Evolutionary conservation across 2,329 filamentous ascomycete genomes (phyloP), one percentile per base, ranked within the genome.

Genomic region (Fusarium phyllophilum): DNA sequence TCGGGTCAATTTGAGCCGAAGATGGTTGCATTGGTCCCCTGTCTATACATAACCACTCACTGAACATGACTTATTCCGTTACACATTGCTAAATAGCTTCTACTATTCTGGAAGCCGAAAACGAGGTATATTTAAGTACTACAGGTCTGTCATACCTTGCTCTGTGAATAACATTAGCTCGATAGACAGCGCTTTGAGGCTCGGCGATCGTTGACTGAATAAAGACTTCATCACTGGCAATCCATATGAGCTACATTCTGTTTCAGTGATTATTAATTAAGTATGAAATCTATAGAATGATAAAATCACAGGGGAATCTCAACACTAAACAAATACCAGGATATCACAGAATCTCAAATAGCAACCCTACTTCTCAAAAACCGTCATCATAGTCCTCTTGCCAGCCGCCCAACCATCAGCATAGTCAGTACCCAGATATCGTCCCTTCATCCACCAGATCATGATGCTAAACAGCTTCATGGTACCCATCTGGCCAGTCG

Each of bases 381-480:
- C 78, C 31, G 69, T 73, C 52, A 62, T 74, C 72, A 80, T 66
- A 15, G 79, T 82, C 64, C 75, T 79, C 68, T 83, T 82, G 4
- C 83, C 83, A 6, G 77, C 77, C 6, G 82, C 83, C 62, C 80
- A 77, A 0, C 62, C 65, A 22, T 66, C 68, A 4, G 80, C 78
- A 36, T 77, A 75, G 36, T 84, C 77, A 4, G 82, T 82, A 8
- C 84, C 83, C 57, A 86, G 62, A 52, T 79, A 75, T 4, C 83
- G 77, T 1, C 82, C 82, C 78, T 85, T 85, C 33, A 80, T 36
- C 56, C 75, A 82, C 79, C 82, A 84, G 38, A 85, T 75, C 29
- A 85, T 26, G 45, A 83, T 73, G 65, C 82, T 82, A 15, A 82
- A 82, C n/a, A 83, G 20, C 77, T 83, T 84, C 64, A 80, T 79